phyloP scores from a whole-genome alignment of 2,329 filamentous ascomycete species.

The Drechmeria coniospora region DNA sequence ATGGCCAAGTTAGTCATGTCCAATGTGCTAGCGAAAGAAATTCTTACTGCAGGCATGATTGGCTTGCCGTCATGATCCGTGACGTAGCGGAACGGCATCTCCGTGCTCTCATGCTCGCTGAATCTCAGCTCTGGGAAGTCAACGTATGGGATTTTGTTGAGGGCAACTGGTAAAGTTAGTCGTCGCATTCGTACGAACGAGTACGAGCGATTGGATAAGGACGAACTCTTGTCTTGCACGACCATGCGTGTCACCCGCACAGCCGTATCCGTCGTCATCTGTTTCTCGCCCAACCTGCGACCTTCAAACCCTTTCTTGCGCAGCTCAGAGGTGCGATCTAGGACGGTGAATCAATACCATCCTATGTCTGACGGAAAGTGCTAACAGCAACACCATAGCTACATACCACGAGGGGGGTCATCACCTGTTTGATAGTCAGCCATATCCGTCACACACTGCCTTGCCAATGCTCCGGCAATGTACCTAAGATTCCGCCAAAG shows the following conservation, averaged over 20 bases:
- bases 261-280: slow-evolving; percentile 98
- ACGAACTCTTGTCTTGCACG: slow-evolving; percentile 64
- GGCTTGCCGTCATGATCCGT: slow-evolving; percentile 57
- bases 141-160: slow-evolving; percentile 67
- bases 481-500: slow-evolving; percentile 91
- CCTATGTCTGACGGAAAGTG: too few species aligned
- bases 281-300: slow-evolving; percentile 73
- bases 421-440: slow-evolving; percentile 45
- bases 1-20: neutral
- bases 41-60: slow-evolving; percentile 74
- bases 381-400: slow-evolving; percentile 1
- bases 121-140: slow-evolving; percentile 84
- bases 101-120: slow-evolving; percentile 80
- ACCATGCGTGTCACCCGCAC: slow-evolving; percentile 86
- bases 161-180: slow-evolving; percentile 39
- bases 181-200: neutral
- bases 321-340: slow-evolving; percentile 89
- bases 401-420: slow-evolving; percentile 76
- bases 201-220: neutral
- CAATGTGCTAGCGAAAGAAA: neutral
- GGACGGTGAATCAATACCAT: too few species aligned
- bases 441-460: neutral
- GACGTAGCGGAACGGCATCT: slow-evolving; percentile 98
- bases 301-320: slow-evolving; percentile 86
- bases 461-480: slow-evolving; percentile 10